Evolutionary conservation across 257 asterid genomes (phyloP).

Genomic region (Coffea canephora): DNA sequence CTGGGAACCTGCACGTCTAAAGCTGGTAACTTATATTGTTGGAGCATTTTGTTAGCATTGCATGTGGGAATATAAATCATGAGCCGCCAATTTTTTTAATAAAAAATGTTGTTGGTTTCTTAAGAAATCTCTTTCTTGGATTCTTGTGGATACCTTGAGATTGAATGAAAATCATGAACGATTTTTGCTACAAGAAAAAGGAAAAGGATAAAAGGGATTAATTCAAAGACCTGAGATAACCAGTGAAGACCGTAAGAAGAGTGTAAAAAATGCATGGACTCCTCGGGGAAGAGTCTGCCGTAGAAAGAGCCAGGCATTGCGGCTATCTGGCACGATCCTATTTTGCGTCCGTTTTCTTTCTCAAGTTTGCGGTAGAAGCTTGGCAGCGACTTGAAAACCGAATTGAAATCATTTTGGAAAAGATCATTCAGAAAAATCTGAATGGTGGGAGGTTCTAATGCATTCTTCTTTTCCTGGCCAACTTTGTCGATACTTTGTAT

Average conservation of each 20-base stretch:
- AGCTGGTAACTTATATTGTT: too few relatives aligned
- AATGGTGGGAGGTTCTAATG: not conserved
- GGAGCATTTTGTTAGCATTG: not conserved
- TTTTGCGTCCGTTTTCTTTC: not conserved
- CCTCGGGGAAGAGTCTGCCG: conserved; percentile 10
- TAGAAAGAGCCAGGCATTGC: conserved; percentile 21
- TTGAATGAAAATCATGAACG: too few relatives aligned
- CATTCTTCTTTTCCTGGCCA: too few relatives aligned
- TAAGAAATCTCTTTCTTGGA: too few relatives aligned
- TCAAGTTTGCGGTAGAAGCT: not conserved
- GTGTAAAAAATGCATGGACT: conserved; percentile 14
- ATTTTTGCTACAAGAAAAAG: too few relatives aligned
- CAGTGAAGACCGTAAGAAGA: conserved; percentile 26
- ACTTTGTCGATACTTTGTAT: not conserved
- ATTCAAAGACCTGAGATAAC: conserved; percentile 20
- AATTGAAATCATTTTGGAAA: conserved; percentile 14
- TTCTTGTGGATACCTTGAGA: too few relatives aligned
- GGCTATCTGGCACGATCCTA: not conserved
- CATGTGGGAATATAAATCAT: not conserved
- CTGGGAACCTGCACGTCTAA: not conserved
- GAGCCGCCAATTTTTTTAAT: too few relatives aligned
- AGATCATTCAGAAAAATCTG: conserved; percentile 14
- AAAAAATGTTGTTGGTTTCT: too few relatives aligned
- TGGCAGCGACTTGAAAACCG: conserved; percentile 6
- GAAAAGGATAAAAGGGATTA: too few relatives aligned